phyloP scores from a whole-genome alignment of 768 basidiomycete genomes.

The Boletus bicolor region DNA sequence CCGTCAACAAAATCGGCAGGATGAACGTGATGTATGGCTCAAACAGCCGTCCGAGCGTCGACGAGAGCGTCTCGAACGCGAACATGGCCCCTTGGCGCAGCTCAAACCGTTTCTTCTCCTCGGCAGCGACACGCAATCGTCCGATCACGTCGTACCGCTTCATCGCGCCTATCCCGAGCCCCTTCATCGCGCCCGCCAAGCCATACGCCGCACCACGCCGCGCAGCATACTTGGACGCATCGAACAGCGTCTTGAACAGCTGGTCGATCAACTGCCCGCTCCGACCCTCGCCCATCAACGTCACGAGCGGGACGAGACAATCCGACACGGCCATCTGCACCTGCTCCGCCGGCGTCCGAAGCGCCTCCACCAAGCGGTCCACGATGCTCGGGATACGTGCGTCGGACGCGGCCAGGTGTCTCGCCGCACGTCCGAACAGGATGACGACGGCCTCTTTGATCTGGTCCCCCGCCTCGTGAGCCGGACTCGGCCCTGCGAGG shows the following conservation, averaged over 20 bases:
- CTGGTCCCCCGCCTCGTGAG: slow-evolving; percentile 75
- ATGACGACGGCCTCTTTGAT: slow-evolving; percentile 96
- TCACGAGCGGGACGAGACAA: slow-evolving; percentile 85
- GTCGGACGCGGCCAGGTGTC: slow-evolving; percentile 79
- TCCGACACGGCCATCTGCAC: slow-evolving; percentile 97
- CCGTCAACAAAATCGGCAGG: slow-evolving; percentile 75
- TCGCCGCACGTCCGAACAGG: slow-evolving; percentile 87
- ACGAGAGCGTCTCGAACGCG: slow-evolving; percentile 88
- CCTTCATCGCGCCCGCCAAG: slow-evolving; percentile 87
- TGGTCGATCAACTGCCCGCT: slow-evolving; percentile 61
- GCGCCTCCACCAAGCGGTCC: slow-evolving; percentile 79
- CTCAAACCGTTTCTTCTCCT: slow-evolving; percentile 88
- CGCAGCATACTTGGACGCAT: slow-evolving; percentile 81
- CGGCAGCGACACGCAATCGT: slow-evolving; percentile 69
- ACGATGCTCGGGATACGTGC: slow-evolving; percentile 77
- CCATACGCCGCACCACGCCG: slow-evolving; percentile 99
- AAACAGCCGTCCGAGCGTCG: slow-evolving; percentile 82
- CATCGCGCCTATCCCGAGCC: slow-evolving; percentile 82
- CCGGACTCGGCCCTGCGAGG: slow-evolving; percentile 50
- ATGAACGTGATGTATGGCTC: slow-evolving; percentile 89
- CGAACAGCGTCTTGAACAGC: slow-evolving; percentile 73
- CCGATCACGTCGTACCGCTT: slow-evolving; percentile 79
- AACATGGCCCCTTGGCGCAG: slow-evolving; percentile 93
- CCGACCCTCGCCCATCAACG: slow-evolving; percentile 50
- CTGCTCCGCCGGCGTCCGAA: slow-evolving; percentile 92